Base-by-base conservation (phyloP, 306 rosid genomes). In the Ziziphus jujuba region DNA sequence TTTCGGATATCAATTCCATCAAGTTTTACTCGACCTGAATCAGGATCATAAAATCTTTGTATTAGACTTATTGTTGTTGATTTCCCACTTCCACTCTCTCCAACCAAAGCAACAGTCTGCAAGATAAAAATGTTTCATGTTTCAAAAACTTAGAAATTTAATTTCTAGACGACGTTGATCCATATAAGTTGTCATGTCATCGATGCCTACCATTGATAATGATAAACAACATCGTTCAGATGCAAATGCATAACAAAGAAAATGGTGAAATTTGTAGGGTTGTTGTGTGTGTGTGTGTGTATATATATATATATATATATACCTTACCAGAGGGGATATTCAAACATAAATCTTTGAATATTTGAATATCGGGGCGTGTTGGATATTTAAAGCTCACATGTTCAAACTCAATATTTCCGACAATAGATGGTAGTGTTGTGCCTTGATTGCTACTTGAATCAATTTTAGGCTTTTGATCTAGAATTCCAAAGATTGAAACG, bases 41-140 rank as follows among this genome's bases (percentile, higher is more conserved):
- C 79, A 0, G 97, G 95, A 53, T 86, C 83, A 4, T 93, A 93
- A 43, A 93, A 93, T 72, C 97, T 77, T 86, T 93, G 90, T 14
- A 88, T 65, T 5, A 90, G 88, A 63, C 91, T 77, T 7, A 93
- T 90, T 9, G 85, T 78, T 47, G 97, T 90, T 19, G 97, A 93
- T 77, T 93, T 90, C 44, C 97, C 98, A 52, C 97, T 80, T 1
- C 98, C 98, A 65, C 96, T 93, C 73, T 90, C 98, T 69, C 97
- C 97, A 43, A 93, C 98, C 81, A 93, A 79, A 19, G 98, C 98
- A 60, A 86, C 81, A 40, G 90, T 84, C 98, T 88, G 64, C 71
- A 77, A n/a, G n/a, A n/a, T n/a, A n/a, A n/a, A n/a, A n/a, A n/a
- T n/a, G n/a, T n/a, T n/a, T n/a, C n/a, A n/a, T n/a, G n/a, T n/a